Base-by-base conservation (phyloP, 345 rosid species). In the Salix viminalis region DNA sequence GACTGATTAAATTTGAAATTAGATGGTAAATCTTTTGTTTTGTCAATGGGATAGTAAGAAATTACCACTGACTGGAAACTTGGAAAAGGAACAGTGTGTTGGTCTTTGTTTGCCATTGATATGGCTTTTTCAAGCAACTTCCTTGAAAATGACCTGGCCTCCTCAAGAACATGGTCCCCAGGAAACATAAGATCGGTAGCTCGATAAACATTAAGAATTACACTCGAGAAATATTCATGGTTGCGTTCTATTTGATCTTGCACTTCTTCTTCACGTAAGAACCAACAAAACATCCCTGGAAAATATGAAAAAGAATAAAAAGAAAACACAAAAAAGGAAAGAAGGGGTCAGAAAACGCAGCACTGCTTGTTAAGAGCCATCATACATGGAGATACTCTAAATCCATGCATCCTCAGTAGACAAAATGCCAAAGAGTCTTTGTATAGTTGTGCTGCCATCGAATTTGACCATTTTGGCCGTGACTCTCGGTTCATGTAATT, bases 111-210 rank as follows among this genome's bases (percentile, higher is more conserved):
- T 44, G 70, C 78, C 34, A 7, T 19, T 5, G 65, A 11, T 18
- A 12, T 7, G 37, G 64, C 75, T 79, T 83, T 86, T 80, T 84
- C 73, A 6, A 90, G 89, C 54, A 84, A 56, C 14, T 71, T 85
- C 46, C 80, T 81, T 1, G 94, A 79, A 67, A 82, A 86, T 6
- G 79, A 76, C 74, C 88, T 90, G 6, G 94, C 94, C 72, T 79
- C 88, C 54, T 87, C 75, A 23, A 87, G 82, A 72, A 87, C 84
- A 37, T 65, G 32, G 78, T 91, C 97, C 1, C 80, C 90, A 0
- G 84, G 83, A 52, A 91, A 90, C 89, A 86, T 89, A 72, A 91
- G 76, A 66, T 86, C 86, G 15, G 91, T 85, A 32, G 94, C 94
- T 83, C 85, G 78, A 65, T 90, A 76, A 70, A 90, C 83, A 69